Base-by-base conservation (phyloP, 148 eudicot species). In the Persicaria maculosa region DNA sequence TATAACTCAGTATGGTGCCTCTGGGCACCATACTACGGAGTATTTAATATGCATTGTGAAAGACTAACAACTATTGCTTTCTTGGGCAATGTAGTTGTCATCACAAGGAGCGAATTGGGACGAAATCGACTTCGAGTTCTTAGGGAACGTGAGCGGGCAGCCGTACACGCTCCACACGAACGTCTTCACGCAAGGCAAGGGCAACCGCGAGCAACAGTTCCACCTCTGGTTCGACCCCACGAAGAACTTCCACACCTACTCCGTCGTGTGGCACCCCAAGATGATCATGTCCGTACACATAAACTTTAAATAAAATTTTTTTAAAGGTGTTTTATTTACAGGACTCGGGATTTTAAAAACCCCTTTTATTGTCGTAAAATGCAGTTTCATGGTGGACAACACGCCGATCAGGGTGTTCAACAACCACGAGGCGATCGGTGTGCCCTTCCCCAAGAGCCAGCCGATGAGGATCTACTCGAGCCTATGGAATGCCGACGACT, bases 191-290 rank as follows among this genome's bases (percentile, higher is more conserved):
- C 84, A 84, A 80, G 91, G 91, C 11, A 82, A 83, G 72, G 91
- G 91, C 15, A 84, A 80, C 46, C 65, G 91, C 9, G 91, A 88
- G 58, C 91, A 88, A 62, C 91, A 88, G 57, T 88, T 88, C 69
- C 86, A 81, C 70, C 88, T 88, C 43, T 88, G 91, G 91, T 88
- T 85, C 50, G 91, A 88, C 62, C 91, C 91, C 0, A 88, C 91
- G 40, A 77, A 71, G 17, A 82, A 83, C 67, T 88, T 85, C 75
- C 91, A 88, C 82, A 78, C 83, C 31, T 88, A 88, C 68, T 85
- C 91, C 19, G 68, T 88, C 25, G 67, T 82, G 20, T 88, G 91
- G 91, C 82, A 74, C 10, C 80, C 85, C 3, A 72, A 74, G 6
- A 75, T 77, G 71, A 88, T 88, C 82, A 82, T 84, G 88, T 87